Evolutionary conservation across 1,284 basidiomycete genomes (phyloP), one percentile per base, ranked within the genome.

Genomic region (Peniophora sp.): DNA sequence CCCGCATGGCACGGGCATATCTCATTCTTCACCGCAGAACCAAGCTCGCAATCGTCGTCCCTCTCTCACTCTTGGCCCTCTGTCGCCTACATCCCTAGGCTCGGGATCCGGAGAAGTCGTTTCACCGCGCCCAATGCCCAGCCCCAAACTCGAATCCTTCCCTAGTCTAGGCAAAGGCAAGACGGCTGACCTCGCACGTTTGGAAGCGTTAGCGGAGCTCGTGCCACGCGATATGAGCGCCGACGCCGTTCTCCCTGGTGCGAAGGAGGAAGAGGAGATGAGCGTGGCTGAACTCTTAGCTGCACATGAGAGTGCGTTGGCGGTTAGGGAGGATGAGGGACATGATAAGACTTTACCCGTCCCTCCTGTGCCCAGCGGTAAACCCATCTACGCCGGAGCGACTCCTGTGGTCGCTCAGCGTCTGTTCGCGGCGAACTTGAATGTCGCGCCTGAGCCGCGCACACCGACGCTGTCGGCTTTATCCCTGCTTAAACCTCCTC

Each of bases 191-290:
- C 83, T 89, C 8, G 76, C 77, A 53, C 69, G 73, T 52, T 68
- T 89, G 47, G 86, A 89, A 64, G 73, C 75, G 60, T 78, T 89
- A 69, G 86, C 81, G 0, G 81, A 78, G 32, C 74, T 74, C 51
- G 77, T 76, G 12, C 12, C 19, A 22, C 20, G 2, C 2, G 70
- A 63, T 3, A 57, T 54, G 12, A 68, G 78, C 56, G 56, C 74
- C 38, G 71, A 69, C 32, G 63, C 62, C 24, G 47, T 56, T 44
- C 23, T 53, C 10, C 50, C 50, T 10, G 50, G 27, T n/a, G 41
- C 34, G 10, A 53, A 50, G 19, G 51, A 50, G 24, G 54, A 59
- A 32, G 50, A 48, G n/a, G 54, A 63, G 16, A 57, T 56, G 48
- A 61, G 58, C 3, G 47, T 41, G 8, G 27, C 27, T 12, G 27